Conservation (phyloP, 305 asterid genomes). For the Fraxinus dipetala region DNA sequence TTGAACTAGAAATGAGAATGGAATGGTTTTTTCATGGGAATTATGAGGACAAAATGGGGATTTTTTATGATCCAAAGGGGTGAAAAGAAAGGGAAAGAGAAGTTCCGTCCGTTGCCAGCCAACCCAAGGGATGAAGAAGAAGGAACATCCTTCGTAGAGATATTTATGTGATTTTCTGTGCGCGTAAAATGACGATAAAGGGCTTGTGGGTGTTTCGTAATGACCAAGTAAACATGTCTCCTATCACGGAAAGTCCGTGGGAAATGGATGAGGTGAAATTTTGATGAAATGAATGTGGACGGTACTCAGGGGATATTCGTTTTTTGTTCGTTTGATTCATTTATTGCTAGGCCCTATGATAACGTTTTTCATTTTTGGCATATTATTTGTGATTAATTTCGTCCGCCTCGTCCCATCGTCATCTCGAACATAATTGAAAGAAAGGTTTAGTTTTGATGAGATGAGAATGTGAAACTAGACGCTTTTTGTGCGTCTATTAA, state of each 20-base stretch:
- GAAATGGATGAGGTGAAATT: conserved; percentile 5
- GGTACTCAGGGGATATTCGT: not conserved
- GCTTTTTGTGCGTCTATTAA: too few species aligned
- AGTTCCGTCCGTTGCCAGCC: not conserved
- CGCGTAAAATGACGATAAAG: conserved; percentile 40
- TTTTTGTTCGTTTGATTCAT: not conserved
- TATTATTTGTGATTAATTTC: not conserved
- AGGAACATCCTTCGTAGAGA: conserved; percentile 10
- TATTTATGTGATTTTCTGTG: not conserved
- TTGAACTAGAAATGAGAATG: not conserved
- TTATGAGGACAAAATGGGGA: not conserved
- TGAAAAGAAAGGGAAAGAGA: conserved; percentile 1
- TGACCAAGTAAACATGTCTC: conserved; percentile 32
- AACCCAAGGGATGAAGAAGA: conserved; percentile 23
- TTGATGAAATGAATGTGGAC: conserved; percentile 28
- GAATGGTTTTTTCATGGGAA: not conserved
- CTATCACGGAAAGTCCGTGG: conserved; percentile 36
- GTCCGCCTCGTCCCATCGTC: not conserved
- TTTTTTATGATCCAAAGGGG: conserved; percentile 24
- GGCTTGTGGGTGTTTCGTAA: conserved; percentile 31
- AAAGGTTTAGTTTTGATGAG: too few species aligned
- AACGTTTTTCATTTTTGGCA: not conserved
- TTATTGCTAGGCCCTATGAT: not conserved
- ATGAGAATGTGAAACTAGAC: not conserved
- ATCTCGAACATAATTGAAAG: not conserved